These are phyloP conservation scores for Paraphoma sp. DNA, from an alignment of 2,329 filamentous ascomycete genomes.

Conservation along the genomic window DNA sequence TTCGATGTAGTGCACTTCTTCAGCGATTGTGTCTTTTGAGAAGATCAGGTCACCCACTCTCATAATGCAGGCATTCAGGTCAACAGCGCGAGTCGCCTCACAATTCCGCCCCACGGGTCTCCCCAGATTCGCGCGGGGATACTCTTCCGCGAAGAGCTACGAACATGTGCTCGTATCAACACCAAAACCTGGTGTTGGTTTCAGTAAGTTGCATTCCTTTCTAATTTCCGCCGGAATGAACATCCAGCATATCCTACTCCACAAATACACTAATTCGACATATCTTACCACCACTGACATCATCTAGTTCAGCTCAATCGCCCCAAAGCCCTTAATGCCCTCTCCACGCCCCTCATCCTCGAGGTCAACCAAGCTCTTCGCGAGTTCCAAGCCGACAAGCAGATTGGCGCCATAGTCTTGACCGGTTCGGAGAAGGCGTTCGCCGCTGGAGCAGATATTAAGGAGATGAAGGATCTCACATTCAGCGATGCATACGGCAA, in stretches of 20 bases:
- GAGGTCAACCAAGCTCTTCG: constrained; percentile 67
- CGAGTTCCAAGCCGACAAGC: constrained; percentile 39
- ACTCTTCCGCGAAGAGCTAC: constrained; percentile 63
- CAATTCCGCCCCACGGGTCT: constrained; percentile 64
- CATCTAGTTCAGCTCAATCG: constrained; percentile 84
- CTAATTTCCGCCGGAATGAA: too few relatives aligned
- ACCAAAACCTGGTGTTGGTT: constrained; percentile 86
- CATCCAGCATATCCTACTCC: too few relatives aligned
- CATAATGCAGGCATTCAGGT: constrained; percentile 60
- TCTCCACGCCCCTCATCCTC: constrained; percentile 86
- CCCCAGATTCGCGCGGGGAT: constrained; percentile 61
- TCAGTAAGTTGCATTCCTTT: constrained; percentile 64
- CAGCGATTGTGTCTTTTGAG: constrained; percentile 1
- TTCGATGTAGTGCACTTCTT: constrained; percentile 1
- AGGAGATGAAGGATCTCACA: constrained; percentile 94
- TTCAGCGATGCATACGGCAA: constrained; percentile 86
- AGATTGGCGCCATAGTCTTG: constrained; percentile 62
- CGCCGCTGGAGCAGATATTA: constrained; percentile 89
- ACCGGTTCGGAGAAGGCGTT: constrained; percentile 88
- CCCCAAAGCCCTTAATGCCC: constrained; percentile 93
- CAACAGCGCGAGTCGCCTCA: constrained; percentile 66
- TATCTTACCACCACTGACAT: constrained; percentile 11
- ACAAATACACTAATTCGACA: too few relatives aligned
- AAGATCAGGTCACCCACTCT: constrained; percentile 9
- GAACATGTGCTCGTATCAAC: constrained; percentile 83